A percentile compares a stretch with the other conserved stretches of the same genome.
phyloP scores from a whole-genome alignment of 163 green algal genomes.

The Picocystis sp. region DNA sequence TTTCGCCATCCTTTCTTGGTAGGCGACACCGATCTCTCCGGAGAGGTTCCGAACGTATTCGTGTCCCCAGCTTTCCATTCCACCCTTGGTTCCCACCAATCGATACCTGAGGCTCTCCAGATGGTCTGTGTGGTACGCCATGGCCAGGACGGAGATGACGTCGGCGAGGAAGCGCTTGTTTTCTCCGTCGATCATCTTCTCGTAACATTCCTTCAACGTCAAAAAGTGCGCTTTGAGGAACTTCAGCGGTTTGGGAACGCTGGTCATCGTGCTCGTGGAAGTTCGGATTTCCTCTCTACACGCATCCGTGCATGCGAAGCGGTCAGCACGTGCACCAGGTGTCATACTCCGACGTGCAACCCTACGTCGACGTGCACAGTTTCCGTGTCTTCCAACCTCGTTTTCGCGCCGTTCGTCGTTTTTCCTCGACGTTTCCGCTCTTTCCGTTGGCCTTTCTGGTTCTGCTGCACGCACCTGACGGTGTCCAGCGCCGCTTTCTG shows the following conservation, averaged over 20 bases:
- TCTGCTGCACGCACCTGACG: constrained; percentile 15
- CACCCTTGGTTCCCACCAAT: constrained; percentile 37
- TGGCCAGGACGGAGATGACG: constrained; percentile 65
- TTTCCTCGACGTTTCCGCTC: not conserved
- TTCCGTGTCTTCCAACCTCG: not conserved
- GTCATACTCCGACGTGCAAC: not conserved
- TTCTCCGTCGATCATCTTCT: constrained; percentile 13
- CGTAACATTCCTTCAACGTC: constrained; percentile 35
- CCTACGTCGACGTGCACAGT: not conserved
- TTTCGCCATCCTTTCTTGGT: constrained; percentile 23
- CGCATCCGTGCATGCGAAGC: constrained; percentile 3
- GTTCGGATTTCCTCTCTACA: constrained; percentile 54
- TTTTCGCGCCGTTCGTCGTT: not conserved
- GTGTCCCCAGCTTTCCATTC: constrained; percentile 76
- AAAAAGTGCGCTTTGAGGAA: constrained; percentile 80
- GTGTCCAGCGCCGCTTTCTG: constrained; percentile 48
- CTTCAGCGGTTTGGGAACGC: constrained; percentile 96
- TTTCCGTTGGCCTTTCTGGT: not conserved
- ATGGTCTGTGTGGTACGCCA: constrained; percentile 56
- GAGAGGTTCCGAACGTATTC: constrained; percentile 87
- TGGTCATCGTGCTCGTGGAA: constrained; percentile 88
- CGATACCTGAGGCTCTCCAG: constrained; percentile 63
- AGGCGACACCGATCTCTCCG: constrained; percentile 69
- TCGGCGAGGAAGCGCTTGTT: constrained; percentile 45
- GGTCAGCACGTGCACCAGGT: not conserved